Percentiles rank a stretch among this genome's conserved stretches.
phyloP scores from a whole-genome alignment of 176 grass and related monocot species.

The Aegilops umbellulata region DNA sequence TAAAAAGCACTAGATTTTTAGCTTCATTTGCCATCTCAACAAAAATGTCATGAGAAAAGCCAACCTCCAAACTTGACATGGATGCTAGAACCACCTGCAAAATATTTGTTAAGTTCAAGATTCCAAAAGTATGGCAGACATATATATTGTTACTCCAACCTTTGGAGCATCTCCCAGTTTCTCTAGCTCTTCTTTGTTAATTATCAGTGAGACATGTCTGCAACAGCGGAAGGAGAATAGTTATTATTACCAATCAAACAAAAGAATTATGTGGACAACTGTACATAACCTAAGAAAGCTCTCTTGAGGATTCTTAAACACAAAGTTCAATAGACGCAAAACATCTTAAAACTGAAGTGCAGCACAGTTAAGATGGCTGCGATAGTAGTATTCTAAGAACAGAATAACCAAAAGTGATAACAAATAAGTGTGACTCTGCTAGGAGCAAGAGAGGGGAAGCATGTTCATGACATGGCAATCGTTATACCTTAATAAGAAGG shows the following conservation, averaged over 20 bases:
- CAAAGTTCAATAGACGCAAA: background rate
- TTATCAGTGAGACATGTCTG: slow-evolving; percentile 77
- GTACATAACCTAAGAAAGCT: background rate
- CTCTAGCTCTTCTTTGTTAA: slow-evolving; percentile 85
- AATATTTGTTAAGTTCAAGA: slow-evolving; percentile 47
- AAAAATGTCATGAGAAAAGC: slow-evolving; percentile 99
- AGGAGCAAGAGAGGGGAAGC: background rate
- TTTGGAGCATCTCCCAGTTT: slow-evolving; percentile 78
- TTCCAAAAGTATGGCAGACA: slow-evolving; percentile 17
- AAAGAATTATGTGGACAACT: slow-evolving; percentile 15
- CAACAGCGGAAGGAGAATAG: slow-evolving; percentile 23
- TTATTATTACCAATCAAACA: slow-evolving; percentile 15
- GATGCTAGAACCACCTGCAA: slow-evolving; percentile 86
- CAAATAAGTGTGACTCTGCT: slow-evolving; percentile 2
- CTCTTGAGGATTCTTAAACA: background rate
- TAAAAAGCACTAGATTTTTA: slow-evolving; percentile 93
- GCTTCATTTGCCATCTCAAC: slow-evolving; percentile 86
- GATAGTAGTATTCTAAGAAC: slow-evolving; percentile 1
- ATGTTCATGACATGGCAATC: background rate
- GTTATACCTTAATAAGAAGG: slow-evolving; percentile 79
- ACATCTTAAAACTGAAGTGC: slow-evolving; percentile 1
- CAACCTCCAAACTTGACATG: slow-evolving; percentile 93
- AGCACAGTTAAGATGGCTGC: background rate
- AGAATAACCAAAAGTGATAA: background rate
- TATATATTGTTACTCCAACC: slow-evolving; percentile 51